Evolutionary conservation across 495 filamentous ascomycete species (phyloP).

Genomic region (Penicillium chermesinum): DNA sequence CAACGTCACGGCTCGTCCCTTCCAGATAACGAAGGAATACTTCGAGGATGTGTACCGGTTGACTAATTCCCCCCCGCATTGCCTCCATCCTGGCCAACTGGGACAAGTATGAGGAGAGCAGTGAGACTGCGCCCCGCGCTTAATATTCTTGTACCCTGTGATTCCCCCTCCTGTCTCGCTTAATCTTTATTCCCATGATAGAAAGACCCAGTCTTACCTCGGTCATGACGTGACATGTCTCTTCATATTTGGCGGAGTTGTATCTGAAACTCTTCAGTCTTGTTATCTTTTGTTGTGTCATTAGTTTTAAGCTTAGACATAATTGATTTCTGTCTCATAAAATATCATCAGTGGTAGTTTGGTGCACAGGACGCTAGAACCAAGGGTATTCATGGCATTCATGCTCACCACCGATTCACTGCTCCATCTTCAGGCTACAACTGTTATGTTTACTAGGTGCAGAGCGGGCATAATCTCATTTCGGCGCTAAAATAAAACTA

Average conservation of each 20-base stretch:
- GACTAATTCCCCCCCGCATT: constrained; percentile 89
- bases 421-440: too few species aligned
- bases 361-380: too few species aligned
- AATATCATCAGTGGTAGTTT: too few species aligned
- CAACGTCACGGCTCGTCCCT: constrained; percentile 93
- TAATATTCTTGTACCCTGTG: constrained; percentile 15
- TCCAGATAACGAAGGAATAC: constrained; percentile 95
- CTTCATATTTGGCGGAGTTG: constrained; percentile 15
- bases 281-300: not conserved
- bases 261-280: constrained; percentile 8
- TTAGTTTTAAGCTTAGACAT: constrained; percentile 4
- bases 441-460: too few species aligned
- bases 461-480: too few species aligned
- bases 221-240: constrained; percentile 31
- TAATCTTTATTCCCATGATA: constrained; percentile 20
- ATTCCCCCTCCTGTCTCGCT: constrained; percentile 16
- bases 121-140: constrained; percentile 22
- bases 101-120: constrained; percentile 58
- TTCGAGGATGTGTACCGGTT: constrained; percentile 96
- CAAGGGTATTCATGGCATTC: too few species aligned
- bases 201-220: constrained; percentile 16
- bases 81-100: constrained; percentile 83
- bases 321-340: not conserved
- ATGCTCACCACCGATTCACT: too few species aligned
- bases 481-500: too few species aligned